phyloP scores from a whole-genome alignment of 345 rosid species.

The Psidium guajava region DNA sequence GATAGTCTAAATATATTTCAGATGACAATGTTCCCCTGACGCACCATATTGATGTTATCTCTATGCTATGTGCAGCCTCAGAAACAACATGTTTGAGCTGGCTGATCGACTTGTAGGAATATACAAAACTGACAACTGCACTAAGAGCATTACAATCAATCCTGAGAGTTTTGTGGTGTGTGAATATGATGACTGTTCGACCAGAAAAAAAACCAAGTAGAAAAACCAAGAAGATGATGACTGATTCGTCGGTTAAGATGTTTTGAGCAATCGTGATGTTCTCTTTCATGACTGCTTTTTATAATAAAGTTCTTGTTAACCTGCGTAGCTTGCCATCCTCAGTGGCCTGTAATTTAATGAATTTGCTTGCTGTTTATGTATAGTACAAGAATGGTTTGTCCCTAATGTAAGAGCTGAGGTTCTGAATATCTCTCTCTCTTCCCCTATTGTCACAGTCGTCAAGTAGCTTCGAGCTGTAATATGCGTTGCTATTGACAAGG shows the following conservation, averaged over 20 bases:
- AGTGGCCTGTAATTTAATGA: background rate
- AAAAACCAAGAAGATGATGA: constrained; percentile 29
- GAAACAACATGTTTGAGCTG: constrained; percentile 98
- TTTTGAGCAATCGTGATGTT: background rate
- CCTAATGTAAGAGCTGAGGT: background rate
- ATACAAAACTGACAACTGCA: constrained; percentile 94
- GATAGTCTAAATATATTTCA: background rate
- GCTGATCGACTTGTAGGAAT: constrained; percentile 93
- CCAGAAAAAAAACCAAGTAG: too few relatives aligned
- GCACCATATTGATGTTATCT: background rate
- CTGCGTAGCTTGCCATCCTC: background rate
- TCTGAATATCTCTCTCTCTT: background rate
- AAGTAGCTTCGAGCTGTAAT: background rate
- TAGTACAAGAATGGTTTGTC: background rate
- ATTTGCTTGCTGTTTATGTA: background rate
- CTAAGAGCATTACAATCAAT: constrained; percentile 89
- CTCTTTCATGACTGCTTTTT: background rate
- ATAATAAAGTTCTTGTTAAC: background rate
- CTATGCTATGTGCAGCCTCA: constrained; percentile 44
- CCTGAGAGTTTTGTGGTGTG: constrained; percentile 79
- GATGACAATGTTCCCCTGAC: background rate
- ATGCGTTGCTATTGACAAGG: background rate
- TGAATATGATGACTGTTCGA: constrained; percentile 30
- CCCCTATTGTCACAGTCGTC: background rate
- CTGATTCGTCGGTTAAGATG: background rate